Conservation (phyloP, 2,329 filamentous ascomycete genomes). For the Alternaria sp. region DNA sequence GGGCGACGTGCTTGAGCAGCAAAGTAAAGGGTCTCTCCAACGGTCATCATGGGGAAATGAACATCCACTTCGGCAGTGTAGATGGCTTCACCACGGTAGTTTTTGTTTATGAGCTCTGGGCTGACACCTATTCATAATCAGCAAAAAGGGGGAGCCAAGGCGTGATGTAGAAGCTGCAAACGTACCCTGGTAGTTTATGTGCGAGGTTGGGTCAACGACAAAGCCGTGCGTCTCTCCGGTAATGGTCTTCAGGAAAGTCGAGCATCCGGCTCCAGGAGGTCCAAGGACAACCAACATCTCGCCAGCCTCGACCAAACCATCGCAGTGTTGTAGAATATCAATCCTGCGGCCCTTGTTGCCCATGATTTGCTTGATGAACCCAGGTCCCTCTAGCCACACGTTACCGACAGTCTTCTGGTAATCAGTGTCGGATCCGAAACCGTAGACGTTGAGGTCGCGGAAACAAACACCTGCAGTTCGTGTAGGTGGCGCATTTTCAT, state of each 20-base stretch:
- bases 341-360: constrained; percentile 55
- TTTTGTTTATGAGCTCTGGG: constrained; percentile 76
- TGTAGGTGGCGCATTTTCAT: constrained; percentile 53
- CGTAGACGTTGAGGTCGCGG: constrained; percentile 58
- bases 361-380: constrained; percentile 48
- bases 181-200: constrained; percentile 78
- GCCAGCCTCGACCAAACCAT: constrained; percentile 72
- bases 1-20: constrained; percentile 75
- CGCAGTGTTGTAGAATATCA: constrained; percentile 73
- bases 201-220: constrained; percentile 71
- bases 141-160: neutral
- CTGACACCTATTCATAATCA: constrained; percentile 61
- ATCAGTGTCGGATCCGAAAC: constrained; percentile 59
- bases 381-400: constrained; percentile 54
- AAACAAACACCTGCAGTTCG: constrained; percentile 60
- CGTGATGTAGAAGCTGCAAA: neutral
- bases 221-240: constrained; percentile 85
- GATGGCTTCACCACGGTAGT: constrained; percentile 84
- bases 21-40: constrained; percentile 81
- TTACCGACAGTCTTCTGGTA: constrained; percentile 62
- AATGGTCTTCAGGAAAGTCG: constrained; percentile 84
- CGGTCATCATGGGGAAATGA: constrained; percentile 78
- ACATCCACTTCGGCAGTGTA: constrained; percentile 87
- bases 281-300: constrained; percentile 81
- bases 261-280: constrained; percentile 74